Base-by-base conservation (phyloP, 1,284 basidiomycete genomes). In the Fomitopsis schrenkii region DNA sequence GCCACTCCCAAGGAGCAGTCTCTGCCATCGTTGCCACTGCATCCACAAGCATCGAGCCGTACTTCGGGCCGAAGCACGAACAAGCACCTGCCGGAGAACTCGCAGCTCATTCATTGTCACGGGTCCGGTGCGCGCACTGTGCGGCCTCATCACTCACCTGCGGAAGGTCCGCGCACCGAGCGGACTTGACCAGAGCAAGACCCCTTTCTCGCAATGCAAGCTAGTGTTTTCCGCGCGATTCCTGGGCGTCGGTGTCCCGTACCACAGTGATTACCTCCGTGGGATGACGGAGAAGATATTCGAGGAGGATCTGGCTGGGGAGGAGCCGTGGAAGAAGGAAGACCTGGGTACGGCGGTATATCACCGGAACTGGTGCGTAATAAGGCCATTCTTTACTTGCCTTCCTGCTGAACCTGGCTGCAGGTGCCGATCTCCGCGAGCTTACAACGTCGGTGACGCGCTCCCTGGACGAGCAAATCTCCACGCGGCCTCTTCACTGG, bases 1-100 rank as follows among this genome's bases (percentile, higher is more conserved):
- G 97, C 53, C 97, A 99, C 79, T 97, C 95, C 7, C 97, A 98
- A 76, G 97, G 97, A 67, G 87, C 99, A 67, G 88, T 98, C 60
- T 95, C 95, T 19, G 97, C 97, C 26, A 85, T 97, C 58, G 90
- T 87, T 36, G 86, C 98, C 67, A 84, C 95, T 8, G 86, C 94
- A 2, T 97, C 95, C 17, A 80, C 82, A 40, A 85, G 87, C 45
- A 87, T 89, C 68, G 88, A 91, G 57, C 86, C 86, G 4, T 92
- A 95, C 75, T 76, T 83, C 59, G 76, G 79, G 64, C 97, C 98
- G 75, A 64, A 90, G 90, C 77, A 97, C 95, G 64, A 99, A 99
- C 81, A 83, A 85, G 59, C 88, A 95, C 74, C 86, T 98, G 54
- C 82, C 91, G 6, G 76, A 78, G 52, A 91, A 92, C 72, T 93